Percentiles rank a stretch among this genome's conserved stretches.
phyloP scores from a whole-genome alignment of 176 grass and related monocot species.

The Carex kokanica region DNA sequence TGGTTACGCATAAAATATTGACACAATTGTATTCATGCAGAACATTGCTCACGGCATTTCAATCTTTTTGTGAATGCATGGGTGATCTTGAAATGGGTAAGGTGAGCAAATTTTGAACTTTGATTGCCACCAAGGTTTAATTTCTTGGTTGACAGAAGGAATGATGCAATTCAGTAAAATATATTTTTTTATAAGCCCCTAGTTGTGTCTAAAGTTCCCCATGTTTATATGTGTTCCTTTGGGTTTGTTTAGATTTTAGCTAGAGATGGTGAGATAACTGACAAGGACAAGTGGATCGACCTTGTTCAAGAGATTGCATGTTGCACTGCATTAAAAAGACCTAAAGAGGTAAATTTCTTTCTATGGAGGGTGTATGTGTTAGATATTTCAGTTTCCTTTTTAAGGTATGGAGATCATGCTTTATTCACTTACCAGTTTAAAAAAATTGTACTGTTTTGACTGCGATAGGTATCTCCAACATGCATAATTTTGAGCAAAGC shows the following conservation, averaged over 20 bases:
- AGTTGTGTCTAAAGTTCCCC: neutral
- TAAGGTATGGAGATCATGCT: neutral
- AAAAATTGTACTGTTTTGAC: constrained; percentile 28
- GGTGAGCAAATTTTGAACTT: constrained; percentile 32
- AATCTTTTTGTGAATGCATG: constrained; percentile 96
- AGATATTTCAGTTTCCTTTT: neutral
- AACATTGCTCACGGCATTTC: constrained; percentile 76
- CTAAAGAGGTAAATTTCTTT: constrained; percentile 67
- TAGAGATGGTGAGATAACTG: constrained; percentile 79
- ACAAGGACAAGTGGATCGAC: constrained; percentile 92
- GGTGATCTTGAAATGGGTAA: constrained; percentile 95
- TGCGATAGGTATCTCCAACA: constrained; percentile 66
- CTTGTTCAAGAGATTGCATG: constrained; percentile 82
- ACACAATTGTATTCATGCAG: constrained; percentile 39
- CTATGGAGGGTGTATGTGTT: neutral
- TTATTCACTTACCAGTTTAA: neutral
- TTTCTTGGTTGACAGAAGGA: neutral
- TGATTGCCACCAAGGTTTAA: neutral
- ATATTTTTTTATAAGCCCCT: neutral
- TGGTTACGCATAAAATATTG: constrained; percentile 27
- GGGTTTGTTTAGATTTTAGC: constrained; percentile 66
- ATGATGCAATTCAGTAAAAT: neutral
- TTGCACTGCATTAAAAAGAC: constrained; percentile 89
- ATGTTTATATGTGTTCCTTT: neutral
- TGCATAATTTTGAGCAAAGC: constrained; percentile 81